Conservation (phyloP, 345 rosid genomes). For the Camelina neglecta region DNA sequence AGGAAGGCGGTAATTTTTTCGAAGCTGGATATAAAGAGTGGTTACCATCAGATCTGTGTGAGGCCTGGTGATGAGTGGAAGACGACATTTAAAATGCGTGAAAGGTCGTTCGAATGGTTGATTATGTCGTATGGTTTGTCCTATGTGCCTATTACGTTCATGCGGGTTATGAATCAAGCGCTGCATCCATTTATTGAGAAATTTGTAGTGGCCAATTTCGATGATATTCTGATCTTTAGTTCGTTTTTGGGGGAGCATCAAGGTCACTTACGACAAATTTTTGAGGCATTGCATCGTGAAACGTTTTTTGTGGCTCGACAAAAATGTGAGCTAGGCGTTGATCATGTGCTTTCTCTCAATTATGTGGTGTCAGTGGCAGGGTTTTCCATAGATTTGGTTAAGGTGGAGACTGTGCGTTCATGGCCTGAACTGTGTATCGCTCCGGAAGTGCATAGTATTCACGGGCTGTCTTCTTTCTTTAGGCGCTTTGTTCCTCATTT, state of each 20-base stretch:
- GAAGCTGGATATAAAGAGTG: background rate
- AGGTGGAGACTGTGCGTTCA: background rate
- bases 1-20: background rate
- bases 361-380: background rate
- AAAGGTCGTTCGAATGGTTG: background rate
- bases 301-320: background rate
- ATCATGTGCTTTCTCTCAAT: background rate
- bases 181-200: background rate
- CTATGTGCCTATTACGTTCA: background rate
- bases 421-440: background rate
- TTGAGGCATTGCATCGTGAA: rapidly evolving
- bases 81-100: background rate
- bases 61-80: background rate
- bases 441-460: background rate
- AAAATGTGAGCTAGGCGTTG: background rate
- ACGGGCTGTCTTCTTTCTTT: background rate
- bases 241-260: background rate
- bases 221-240: background rate
- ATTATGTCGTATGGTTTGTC: background rate
- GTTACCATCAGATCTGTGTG: background rate
- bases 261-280: background rate
- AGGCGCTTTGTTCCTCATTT: background rate
- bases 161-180: background rate
- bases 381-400: background rate
- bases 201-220: background rate